A percentile compares a stretch with the other conserved stretches of the same genome.
phyloP scores from a whole-genome alignment of 495 filamentous ascomycete species.

The Xylaria curta region DNA sequence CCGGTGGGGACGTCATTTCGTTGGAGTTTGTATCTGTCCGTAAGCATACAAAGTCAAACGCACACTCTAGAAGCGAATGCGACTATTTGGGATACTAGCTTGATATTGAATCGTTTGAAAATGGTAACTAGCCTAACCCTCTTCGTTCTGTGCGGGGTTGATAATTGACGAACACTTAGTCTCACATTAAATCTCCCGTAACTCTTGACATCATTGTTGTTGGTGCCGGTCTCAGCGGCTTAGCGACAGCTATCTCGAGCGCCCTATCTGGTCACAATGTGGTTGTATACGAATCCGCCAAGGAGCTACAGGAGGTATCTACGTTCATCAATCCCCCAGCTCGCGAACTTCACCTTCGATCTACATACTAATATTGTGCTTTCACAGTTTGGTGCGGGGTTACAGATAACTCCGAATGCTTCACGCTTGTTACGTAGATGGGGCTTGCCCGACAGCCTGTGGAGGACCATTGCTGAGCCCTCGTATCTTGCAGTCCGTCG shows the following conservation, averaged over 20 bases:
- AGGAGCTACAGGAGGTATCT: conserved; percentile 39
- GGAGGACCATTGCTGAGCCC: conserved; percentile 39
- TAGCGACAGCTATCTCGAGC: conserved; percentile 57
- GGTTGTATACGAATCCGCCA: conserved; percentile 36
- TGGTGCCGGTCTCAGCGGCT: conserved; percentile 65
- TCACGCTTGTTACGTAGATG: conserved; percentile 53
- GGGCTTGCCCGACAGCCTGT: conserved; percentile 51
- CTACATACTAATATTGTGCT: background rate
- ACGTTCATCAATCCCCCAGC: background rate
- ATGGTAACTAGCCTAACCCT: background rate
- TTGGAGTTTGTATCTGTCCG: background rate
- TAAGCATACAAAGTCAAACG: background rate
- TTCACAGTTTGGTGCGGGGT: conserved; percentile 51
- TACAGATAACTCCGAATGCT: conserved; percentile 54
- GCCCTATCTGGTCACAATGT: conserved; percentile 38
- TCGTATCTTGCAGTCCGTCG: conserved; percentile 35
- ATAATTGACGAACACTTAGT: background rate
- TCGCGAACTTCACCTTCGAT: background rate
- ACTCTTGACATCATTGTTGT: conserved; percentile 58
- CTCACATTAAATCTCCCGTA: conserved; percentile 18
- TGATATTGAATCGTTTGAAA: background rate
- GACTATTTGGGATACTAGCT: background rate
- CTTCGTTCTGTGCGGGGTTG: no score
- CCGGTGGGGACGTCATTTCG: background rate
- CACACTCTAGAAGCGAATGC: background rate